phyloP scores from a whole-genome alignment of 495 filamentous ascomycete species.

The Penicillium lividum region DNA sequence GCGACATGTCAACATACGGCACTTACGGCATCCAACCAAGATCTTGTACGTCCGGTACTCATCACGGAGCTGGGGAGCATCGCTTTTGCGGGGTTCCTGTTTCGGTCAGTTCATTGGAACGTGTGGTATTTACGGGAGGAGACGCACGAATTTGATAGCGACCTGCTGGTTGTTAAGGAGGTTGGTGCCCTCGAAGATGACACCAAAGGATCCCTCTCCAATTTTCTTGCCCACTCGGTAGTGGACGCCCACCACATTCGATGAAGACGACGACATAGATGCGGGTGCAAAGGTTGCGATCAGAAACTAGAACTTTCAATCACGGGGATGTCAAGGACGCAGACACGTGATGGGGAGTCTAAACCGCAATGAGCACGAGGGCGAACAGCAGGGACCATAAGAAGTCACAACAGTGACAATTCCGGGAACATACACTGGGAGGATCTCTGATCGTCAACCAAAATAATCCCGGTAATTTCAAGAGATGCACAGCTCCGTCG shows the following conservation, averaged over 20 bases:
- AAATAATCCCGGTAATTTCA: conserved; percentile 16
- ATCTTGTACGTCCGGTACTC: conserved; percentile 99
- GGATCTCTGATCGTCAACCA: conserved; percentile 14
- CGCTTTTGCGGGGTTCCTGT: conserved; percentile 97
- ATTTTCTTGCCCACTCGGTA: conserved; percentile 99
- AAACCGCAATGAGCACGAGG: conserved; percentile 24
- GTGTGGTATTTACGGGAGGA: background rate
- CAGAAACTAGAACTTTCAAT: conserved; percentile 24
- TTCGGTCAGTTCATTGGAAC: conserved; percentile 20
- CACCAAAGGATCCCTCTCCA: conserved; percentile 97
- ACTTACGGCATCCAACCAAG: conserved; percentile 97
- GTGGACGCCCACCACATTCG: conserved; percentile 98
- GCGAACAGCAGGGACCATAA: background rate
- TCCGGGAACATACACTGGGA: conserved; percentile 23
- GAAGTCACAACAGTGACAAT: background rate
- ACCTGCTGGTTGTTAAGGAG: conserved; percentile 99
- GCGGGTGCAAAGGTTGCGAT: conserved; percentile 15
- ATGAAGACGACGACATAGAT: conserved; percentile 88
- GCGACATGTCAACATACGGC: background rate
- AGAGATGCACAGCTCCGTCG: conserved; percentile 16
- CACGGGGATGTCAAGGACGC: conserved; percentile 29
- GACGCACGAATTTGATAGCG: conserved; percentile 97
- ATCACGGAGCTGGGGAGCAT: conserved; percentile 96
- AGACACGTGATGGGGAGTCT: conserved; percentile 33
- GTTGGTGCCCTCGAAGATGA: conserved; percentile 99